Base-by-base conservation (phyloP, 345 rosid genomes). In the Eutrema yunnanense region DNA sequence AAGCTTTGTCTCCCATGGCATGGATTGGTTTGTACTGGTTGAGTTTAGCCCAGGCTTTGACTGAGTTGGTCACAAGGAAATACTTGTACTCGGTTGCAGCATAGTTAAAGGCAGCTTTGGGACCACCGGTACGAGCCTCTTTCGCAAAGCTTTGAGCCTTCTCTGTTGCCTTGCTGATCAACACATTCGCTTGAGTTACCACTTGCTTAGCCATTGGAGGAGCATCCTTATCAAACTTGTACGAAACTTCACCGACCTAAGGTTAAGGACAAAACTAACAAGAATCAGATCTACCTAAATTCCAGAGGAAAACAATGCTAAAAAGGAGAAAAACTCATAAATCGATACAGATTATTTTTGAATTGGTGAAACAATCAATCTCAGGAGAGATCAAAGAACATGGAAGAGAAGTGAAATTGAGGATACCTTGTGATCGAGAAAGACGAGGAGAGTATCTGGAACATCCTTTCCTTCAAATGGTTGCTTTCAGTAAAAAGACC, bases 401-500 rank as follows among this genome's bases (percentile, higher is more conserved):
- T 19, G 22, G 22, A 19, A 19, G 22, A 19, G 22, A 19, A 19
- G 22, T 19, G 22, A 19, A 19, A 1, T 46, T 50, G 8, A 11
- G 14, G 4, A 13, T 78, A 91, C 98, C 98, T 94, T 91, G 48
- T 79, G 53, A 73, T 94, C 98, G 26, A 86, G 75, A 74, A 84
- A 89, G 32, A 81, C 67, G 14, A 94, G 98, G 61, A 91, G 75
- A 80, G 82, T 67, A 52, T 78, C 88, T 4, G 98, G 97, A n/a
- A 86, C 80, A 73, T 71, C 83, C 56, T 84, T 88, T 19, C 22
- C 22, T 19, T 19, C 22, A 19, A 19, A 19, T 19, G 22, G 22
- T 19, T 19, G 22, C 22, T 19, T 19, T 19, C 22, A 19, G 22
- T 19, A 19, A 19, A 19, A 19, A 19, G 22, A 19, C 69, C 19